Base-by-base conservation (phyloP, 192 early-diverging fungal species). In the Linnemannia elongata region DNA sequence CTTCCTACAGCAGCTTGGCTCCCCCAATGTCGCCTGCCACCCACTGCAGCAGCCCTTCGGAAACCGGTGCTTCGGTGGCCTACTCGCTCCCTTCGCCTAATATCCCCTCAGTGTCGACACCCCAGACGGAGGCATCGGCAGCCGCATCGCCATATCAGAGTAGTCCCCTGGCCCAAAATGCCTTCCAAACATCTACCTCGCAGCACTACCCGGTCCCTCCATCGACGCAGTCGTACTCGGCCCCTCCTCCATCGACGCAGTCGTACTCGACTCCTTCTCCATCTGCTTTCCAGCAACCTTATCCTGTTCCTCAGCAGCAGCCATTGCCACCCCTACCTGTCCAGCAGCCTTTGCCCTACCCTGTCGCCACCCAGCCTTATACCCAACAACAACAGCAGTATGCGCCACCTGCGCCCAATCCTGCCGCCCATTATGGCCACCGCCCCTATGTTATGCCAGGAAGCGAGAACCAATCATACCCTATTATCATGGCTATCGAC, bases 401-500 rank as follows among this genome's bases (percentile, higher is more conserved):
- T 33, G n/a, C 60, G 12, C 60, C 60, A 33, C 60, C 60, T 33
- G 60, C 60, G 15, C 60, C 60, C 24, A 30, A 30, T 30, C 60
- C 60, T 10, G 27, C 12, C 10, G 33, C 60, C 12, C 57, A 73
- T 9, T 77, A 83, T 69, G 44, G 17, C 55, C 75, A 83, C 22
- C 69, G 44, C 27, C 75, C 57, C 6, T 81, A 55, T 70, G 44
- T 54, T n/a, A 24, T 55, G 60, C 72, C 74, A 39, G 73, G 66
- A 20, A 76, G 45, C 41, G 74, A 63, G 69, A 82, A 76, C 66
- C 73, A 75, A 24, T 60, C 77, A 1, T 84, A 84, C 70, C 82
- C 82, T 2, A 84, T 84, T 30, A 84, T 84, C 13, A 84, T 84
- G 82, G 82, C 77, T 24, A 84, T 84, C 27, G 82, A 84, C 30